Percentiles rank a stretch among this genome's conserved stretches.
Evolutionary conservation across 192 early-diverging fungal genomes (phyloP).

Genomic region (Neocallimastix lanati): DNA sequence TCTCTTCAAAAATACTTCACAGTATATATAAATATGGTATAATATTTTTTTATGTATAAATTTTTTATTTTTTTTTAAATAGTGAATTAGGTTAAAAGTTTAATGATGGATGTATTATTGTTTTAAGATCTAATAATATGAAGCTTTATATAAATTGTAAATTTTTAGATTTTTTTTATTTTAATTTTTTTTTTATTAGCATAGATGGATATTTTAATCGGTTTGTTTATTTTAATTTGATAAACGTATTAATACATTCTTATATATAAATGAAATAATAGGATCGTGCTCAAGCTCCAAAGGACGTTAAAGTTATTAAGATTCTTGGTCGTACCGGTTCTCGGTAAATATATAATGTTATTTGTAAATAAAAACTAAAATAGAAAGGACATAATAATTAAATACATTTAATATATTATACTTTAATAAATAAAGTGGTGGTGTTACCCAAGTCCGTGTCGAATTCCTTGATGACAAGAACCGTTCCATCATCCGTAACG

Average conservation of each 20-base stretch:
- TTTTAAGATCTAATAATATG: too few relatives aligned
- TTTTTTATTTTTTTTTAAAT: neutral
- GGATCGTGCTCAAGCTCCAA: conserved; percentile 11
- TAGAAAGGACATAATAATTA: too few relatives aligned
- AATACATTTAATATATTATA: too few relatives aligned
- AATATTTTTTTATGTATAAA: neutral
- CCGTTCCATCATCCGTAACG: conserved; percentile 99
- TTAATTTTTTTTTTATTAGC: too few relatives aligned
- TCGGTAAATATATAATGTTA: conserved; percentile 28
- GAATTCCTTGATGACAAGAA: conserved; percentile 90
- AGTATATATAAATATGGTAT: neutral
- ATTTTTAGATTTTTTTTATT: too few relatives aligned
- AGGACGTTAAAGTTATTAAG: conserved; percentile 89
- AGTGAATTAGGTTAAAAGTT: too few relatives aligned
- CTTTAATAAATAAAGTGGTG: conserved; percentile 38
- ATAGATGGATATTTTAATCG: too few relatives aligned
- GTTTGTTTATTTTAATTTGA: too few relatives aligned
- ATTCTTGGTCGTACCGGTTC: conserved; percentile 98
- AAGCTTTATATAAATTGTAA: too few relatives aligned
- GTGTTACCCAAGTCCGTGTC: conserved; percentile 97
- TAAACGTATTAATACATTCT: too few relatives aligned
- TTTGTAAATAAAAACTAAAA: conserved; percentile 7
- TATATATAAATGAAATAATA: too few relatives aligned
- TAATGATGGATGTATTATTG: neutral
- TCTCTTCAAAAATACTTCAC: neutral